Evolutionary conservation across 805 yeast genomes (phyloP).

Genomic region (Candida krabiensis): DNA sequence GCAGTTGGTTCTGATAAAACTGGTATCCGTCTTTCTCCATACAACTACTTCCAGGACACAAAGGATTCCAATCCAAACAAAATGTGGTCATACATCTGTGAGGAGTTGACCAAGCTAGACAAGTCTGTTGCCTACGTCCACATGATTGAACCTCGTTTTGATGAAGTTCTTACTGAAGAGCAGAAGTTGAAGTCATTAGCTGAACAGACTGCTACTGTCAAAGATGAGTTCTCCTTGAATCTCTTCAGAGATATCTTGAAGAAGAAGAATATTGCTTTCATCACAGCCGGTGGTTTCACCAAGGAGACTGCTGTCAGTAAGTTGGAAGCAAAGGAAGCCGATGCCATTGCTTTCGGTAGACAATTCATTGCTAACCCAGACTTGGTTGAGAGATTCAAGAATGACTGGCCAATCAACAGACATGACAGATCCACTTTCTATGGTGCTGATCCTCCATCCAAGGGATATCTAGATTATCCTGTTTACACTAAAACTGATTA

Average conservation of each 20-base stretch:
- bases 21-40: slow-evolving; percentile 53
- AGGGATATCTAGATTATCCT: slow-evolving; percentile 47
- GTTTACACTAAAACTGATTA: slow-evolving; percentile 1
- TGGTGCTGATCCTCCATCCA: slow-evolving; percentile 9
- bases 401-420: slow-evolving; percentile 34
- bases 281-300: slow-evolving; percentile 27
- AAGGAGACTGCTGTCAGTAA: slow-evolving; percentile 10
- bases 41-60: slow-evolving; percentile 39
- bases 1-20: slow-evolving; percentile 53
- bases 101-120: slow-evolving; percentile 35
- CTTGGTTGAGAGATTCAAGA: slow-evolving; percentile 35
- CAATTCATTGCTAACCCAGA: slow-evolving; percentile 47
- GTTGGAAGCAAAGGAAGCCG: slow-evolving; percentile 21
- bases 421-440: slow-evolving; percentile 45
- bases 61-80: slow-evolving; percentile 38
- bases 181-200: slow-evolving; percentile 14
- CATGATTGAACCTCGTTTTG: slow-evolving; percentile 69
- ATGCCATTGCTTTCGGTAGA: slow-evolving; percentile 42
- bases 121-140: slow-evolving; percentile 32
- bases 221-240: slow-evolving; percentile 2
- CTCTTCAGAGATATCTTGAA: slow-evolving; percentile 55
- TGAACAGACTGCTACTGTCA: slow-evolving; percentile 7
- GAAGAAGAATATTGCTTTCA: slow-evolving; percentile 27
- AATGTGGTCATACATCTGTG: slow-evolving; percentile 37
- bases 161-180: slow-evolving; percentile 36